These are phyloP conservation scores for Clavispora fructus DNA, from an alignment of 805 yeast species.

Conservation along the genomic window DNA sequence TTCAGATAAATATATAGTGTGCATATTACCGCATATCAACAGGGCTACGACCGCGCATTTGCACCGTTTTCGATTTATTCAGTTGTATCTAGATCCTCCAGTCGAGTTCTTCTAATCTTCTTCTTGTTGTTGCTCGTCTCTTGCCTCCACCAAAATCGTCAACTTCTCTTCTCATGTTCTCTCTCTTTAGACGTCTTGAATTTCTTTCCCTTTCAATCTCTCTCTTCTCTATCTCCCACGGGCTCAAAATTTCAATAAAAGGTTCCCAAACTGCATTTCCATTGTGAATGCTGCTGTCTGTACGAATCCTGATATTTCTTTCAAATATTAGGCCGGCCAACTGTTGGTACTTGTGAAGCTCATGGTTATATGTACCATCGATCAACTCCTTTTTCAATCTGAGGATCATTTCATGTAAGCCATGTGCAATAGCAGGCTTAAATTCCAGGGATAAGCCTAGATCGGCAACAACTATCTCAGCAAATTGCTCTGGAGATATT, in stretches of 20 bases:
- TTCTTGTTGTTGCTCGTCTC: slow-evolving; percentile 37
- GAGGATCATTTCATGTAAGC: slow-evolving; percentile 74
- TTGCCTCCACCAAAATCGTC: slow-evolving; percentile 29
- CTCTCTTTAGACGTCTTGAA: slow-evolving; percentile 87
- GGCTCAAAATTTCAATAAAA: slow-evolving; percentile 74
- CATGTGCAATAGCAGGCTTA: slow-evolving; percentile 81
- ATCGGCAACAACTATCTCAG: slow-evolving; percentile 75
- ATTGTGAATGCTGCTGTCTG: slow-evolving; percentile 64
- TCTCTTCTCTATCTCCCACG: slow-evolving; percentile 90
- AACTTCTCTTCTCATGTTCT: slow-evolving; percentile 66
- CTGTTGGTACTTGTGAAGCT: slow-evolving; percentile 39
- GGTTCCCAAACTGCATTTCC: slow-evolving; percentile 88
- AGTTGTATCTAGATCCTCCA: slow-evolving; percentile 2
- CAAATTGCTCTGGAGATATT: slow-evolving; percentile 79
- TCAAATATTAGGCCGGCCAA: slow-evolving; percentile 39
- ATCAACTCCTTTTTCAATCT: slow-evolving; percentile 76
- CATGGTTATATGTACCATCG: slow-evolving; percentile 48
- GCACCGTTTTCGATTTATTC: background rate
- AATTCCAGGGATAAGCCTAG: slow-evolving; percentile 82
- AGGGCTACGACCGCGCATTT: too few species aligned
- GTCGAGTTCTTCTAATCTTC: slow-evolving; percentile 51
- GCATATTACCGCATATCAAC: too few species aligned
- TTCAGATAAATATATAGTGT: too few species aligned
- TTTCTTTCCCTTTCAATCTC: slow-evolving; percentile 94
- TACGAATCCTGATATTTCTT: slow-evolving; percentile 37